These are phyloP conservation scores for Puccinia polysora DNA, from an alignment of 1,284 basidiomycete species.

Conservation along the genomic window DNA sequence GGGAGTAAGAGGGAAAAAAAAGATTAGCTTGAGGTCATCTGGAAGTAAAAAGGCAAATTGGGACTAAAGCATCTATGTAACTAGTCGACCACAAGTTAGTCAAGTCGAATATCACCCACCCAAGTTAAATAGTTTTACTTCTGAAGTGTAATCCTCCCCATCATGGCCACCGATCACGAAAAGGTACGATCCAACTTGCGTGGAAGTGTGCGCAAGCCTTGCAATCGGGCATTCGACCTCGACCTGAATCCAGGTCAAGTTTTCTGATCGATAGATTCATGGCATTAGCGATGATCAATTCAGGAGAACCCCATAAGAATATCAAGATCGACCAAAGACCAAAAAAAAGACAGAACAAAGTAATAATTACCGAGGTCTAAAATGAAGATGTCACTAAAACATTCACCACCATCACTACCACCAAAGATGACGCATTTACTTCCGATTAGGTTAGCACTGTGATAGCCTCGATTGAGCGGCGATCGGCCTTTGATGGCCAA, in stretches of 20 bases:
- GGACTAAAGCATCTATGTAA: not conserved
- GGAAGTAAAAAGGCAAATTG: not conserved
- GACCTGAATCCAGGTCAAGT: conserved; percentile 46
- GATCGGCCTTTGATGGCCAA: conserved; percentile 44
- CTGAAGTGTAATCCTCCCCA: conserved; percentile 47
- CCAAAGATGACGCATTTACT: conserved; percentile 42
- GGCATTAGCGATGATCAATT: too few species aligned
- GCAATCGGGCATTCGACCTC: conserved; percentile 45
- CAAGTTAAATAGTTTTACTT: conserved; percentile 46
- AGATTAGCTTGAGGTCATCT: not conserved
- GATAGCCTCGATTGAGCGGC: conserved; percentile 47
- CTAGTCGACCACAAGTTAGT: not conserved
- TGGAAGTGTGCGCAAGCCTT: conserved; percentile 47
- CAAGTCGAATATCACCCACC: conserved; percentile 7
- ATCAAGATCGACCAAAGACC: not conserved
- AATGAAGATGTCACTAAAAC: conserved; percentile 43
- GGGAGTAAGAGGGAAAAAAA: not conserved
- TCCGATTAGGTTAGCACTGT: conserved; percentile 38
- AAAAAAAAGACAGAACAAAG: not conserved
- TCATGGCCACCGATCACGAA: conserved; percentile 49
- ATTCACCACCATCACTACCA: conserved; percentile 40
- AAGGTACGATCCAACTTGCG: conserved; percentile 46
- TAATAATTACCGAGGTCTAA: conserved; percentile 27
- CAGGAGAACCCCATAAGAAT: not conserved
- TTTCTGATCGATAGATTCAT: conserved; percentile 44